Conservation (phyloP, 2,329 filamentous ascomycete genomes). For the Monilinia aucupariae region DNA sequence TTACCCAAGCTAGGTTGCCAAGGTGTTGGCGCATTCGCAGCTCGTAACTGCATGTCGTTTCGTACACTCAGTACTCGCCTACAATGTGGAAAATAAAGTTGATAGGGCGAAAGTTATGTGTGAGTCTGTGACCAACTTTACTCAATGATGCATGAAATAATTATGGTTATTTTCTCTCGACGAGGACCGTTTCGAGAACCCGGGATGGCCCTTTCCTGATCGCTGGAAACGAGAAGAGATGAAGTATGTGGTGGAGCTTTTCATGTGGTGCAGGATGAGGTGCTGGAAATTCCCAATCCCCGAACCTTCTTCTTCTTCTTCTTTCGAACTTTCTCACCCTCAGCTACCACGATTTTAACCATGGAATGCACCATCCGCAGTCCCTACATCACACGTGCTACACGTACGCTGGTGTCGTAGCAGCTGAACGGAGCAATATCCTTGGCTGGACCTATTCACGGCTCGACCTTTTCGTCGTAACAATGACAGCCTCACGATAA, state of each 20-base stretch:
- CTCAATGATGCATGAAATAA: not conserved
- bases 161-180: not conserved
- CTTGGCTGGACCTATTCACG: not conserved
- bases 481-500: conserved; percentile 15
- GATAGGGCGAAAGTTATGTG: not conserved
- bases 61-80: not conserved
- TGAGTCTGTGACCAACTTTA: not conserved
- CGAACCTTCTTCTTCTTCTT: not conserved
- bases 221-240: not conserved
- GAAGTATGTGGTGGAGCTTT: not conserved
- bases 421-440: not conserved
- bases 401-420: not conserved
- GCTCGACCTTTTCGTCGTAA: conserved; percentile 3
- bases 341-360: not conserved
- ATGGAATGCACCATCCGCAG: not conserved
- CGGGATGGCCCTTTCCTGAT: not conserved
- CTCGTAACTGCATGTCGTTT: not conserved
- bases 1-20: not conserved
- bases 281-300: not conserved
- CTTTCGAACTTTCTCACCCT: not conserved
- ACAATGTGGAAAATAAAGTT: not conserved
- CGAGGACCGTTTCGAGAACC: not conserved
- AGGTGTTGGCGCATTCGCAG: not conserved
- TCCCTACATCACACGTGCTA: not conserved
- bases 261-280: not conserved